Base-by-base conservation (phyloP, 192 early-diverging fungal genomes). In the Geranomyces variabilis region DNA sequence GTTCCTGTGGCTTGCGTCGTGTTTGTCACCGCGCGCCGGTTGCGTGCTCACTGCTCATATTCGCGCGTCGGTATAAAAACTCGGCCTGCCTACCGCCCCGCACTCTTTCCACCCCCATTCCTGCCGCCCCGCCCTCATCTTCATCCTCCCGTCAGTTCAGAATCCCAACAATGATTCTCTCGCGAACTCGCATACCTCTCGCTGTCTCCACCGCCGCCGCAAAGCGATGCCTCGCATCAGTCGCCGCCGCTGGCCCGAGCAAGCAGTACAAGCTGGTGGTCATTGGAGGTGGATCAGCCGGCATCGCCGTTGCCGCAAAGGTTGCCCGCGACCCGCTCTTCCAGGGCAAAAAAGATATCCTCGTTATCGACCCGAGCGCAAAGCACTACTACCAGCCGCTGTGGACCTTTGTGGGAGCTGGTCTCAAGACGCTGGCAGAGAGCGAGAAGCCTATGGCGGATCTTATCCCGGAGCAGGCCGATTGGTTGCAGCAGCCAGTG, bases 401-500 rank as follows among this genome's bases (percentile, higher is more conserved):
- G 58, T 95, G 92, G 84, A 95, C 93, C 15, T 92, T 93, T 88
- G 93, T 95, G 46, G 93, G 93, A 44, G 90, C 81, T 59, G 93
- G 93, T 21, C 76, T 95, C 63, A 95, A 95, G 84, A 62, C 88
- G 34, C 86, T 95, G 58, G 73, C 64, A 2, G 90, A 92, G 51
- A 88, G 91, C 19, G 73, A 77, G 62, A 83, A 84, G 70, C 86
- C 92, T 14, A 92, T 86, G 73, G 79, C 74, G 45, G 84, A 86
- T 8, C 81, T 95, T 13, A 86, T 95, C 63, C 87, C 93, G n/a
- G 33, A 60, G 58, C 58, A 60, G 58, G 90, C 90, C 17, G 82
- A 89, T 29, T 94, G 91, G 91, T 85, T 94, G 69, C 78, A 88
- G 77, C 83, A 90, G 70, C 84, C 82, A 8, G 93, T 90, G 0